A percentile compares a stretch with the other conserved stretches of the same genome.
phyloP scores from a whole-genome alignment of 1,284 basidiomycete species.

The Coriolopsis trogii region DNA sequence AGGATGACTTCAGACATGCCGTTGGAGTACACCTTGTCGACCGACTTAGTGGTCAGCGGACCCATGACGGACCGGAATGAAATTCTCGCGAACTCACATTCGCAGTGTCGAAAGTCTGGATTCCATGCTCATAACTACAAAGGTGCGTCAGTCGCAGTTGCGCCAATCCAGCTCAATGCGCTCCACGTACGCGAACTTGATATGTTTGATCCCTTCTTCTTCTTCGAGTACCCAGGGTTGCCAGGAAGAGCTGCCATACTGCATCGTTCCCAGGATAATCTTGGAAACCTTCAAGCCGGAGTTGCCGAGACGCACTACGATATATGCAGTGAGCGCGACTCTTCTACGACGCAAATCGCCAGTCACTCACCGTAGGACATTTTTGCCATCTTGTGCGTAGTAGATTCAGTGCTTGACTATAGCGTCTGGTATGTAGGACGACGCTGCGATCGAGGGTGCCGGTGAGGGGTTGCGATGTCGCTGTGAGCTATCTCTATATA shows the following conservation, averaged over 20 bases:
- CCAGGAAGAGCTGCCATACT: constrained; percentile 42
- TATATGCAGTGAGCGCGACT: too few relatives aligned
- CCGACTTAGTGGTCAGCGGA: not conserved
- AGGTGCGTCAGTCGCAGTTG: constrained; percentile 42
- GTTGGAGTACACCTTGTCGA: constrained; percentile 43
- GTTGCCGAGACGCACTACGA: constrained; percentile 50
- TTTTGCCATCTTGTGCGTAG: too few relatives aligned
- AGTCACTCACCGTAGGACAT: too few relatives aligned
- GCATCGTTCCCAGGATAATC: constrained; percentile 48
- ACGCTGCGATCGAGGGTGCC: too few relatives aligned
- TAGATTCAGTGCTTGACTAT: too few relatives aligned
- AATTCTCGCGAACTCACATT: constrained; percentile 48
- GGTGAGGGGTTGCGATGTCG: too few relatives aligned
- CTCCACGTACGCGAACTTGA: constrained; percentile 38
- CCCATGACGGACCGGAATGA: not conserved
- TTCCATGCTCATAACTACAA: constrained; percentile 43
- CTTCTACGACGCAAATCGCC: too few relatives aligned
- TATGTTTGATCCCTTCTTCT: constrained; percentile 42
- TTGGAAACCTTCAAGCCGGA: constrained; percentile 48
- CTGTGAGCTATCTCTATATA: too few relatives aligned
- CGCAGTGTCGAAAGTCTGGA: constrained; percentile 58
- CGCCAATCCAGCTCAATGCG: too few relatives aligned
- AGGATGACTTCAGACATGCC: constrained; percentile 75
- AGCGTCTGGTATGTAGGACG: too few relatives aligned
- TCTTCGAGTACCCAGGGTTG: constrained; percentile 42